Evolutionary conservation across 2,329 filamentous ascomycete genomes (phyloP).

Genomic region (Curvularia sp.): DNA sequence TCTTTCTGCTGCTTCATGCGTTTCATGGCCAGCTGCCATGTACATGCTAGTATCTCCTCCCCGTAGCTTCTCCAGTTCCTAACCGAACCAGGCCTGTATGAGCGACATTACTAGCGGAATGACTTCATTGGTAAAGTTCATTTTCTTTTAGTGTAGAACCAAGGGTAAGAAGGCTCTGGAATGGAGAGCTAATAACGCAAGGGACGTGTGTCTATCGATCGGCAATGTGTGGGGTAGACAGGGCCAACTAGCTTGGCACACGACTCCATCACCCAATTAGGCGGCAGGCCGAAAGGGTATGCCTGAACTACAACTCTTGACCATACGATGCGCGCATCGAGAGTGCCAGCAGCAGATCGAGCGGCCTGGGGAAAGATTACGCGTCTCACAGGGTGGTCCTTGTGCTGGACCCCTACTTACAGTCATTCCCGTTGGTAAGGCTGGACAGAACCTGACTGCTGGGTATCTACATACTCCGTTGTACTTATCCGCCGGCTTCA

Average conservation of each 20-base stretch:
- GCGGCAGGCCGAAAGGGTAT: constrained; percentile 16
- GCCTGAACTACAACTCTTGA: constrained; percentile 22
- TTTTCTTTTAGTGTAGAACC: neutral
- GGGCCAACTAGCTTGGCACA: constrained; percentile 37
- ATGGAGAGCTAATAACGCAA: neutral
- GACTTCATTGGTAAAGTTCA: neutral
- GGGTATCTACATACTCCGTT: neutral
- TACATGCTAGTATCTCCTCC: neutral
- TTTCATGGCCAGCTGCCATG: neutral
- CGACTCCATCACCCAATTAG: constrained; percentile 36
- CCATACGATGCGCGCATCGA: constrained; percentile 35
- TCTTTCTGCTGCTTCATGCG: neutral
- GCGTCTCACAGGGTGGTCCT: constrained; percentile 17
- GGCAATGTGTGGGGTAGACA: constrained; percentile 41
- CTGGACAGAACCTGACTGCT: neutral
- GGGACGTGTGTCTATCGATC: constrained; percentile 19
- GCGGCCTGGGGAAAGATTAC: constrained; percentile 22
- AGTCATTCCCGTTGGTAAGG: constrained; percentile 1
- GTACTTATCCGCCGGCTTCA: neutral
- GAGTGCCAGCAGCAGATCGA: constrained; percentile 29
- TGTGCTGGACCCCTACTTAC: neutral
- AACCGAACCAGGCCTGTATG: neutral
- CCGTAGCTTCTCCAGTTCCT: neutral
- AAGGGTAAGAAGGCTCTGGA: neutral
- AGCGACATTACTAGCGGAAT: neutral